Evolutionary conservation across 352 stramenopile genomes (phyloP).

Genomic region (Pseudoperonospora humuli): DNA sequence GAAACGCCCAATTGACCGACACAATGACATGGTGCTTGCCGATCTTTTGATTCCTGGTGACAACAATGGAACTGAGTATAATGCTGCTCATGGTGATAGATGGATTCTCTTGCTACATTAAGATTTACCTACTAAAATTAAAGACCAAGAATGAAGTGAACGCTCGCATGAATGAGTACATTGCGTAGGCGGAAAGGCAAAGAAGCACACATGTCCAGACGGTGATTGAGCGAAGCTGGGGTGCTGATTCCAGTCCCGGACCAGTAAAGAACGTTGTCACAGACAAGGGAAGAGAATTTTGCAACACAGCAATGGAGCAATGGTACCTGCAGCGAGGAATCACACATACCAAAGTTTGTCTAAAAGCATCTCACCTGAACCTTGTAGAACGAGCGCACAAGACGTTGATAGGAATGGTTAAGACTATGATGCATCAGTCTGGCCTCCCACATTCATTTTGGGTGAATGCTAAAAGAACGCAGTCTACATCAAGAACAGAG

Average conservation of each 20-base stretch:
- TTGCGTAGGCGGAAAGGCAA: not conserved
- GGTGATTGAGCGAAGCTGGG: not conserved
- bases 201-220: not conserved
- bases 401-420: not conserved
- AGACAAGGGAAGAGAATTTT: conserved; percentile 5
- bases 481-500: conserved; percentile 1
- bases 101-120: conserved; percentile 3
- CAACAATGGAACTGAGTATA: not conserved
- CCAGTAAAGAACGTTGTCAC: not conserved
- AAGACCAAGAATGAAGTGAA: conserved; percentile 1
- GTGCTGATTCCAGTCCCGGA: too few relatives aligned
- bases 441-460: not conserved
- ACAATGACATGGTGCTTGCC: not conserved
- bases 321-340: not conserved
- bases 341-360: not conserved
- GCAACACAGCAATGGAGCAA: not conserved
- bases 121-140: not conserved
- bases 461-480: not conserved
- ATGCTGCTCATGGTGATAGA: not conserved
- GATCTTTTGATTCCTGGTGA: conserved; percentile 2
- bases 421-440: not conserved
- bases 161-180: not conserved
- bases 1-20: not conserved
- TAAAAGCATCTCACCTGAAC: not conserved
- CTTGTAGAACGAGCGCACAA: not conserved